phyloP scores from a whole-genome alignment of 495 filamentous ascomycete genomes.

The Aspergillus nidulans region DNA sequence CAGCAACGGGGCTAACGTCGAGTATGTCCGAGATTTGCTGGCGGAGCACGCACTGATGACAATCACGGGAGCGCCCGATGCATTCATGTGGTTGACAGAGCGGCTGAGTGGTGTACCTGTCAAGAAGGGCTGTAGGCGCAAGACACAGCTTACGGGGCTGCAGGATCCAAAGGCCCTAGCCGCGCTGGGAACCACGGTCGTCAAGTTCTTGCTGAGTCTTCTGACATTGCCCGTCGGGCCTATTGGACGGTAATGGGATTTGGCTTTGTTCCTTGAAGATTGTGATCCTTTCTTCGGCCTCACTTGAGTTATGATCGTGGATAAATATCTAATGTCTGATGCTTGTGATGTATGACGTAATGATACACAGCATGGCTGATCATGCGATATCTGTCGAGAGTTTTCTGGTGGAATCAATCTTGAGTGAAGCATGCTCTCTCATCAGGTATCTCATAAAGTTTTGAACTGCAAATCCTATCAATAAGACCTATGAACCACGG shows the following conservation, averaged over 20 bases:
- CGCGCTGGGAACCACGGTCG: constrained; percentile 5
- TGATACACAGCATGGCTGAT: too few species aligned
- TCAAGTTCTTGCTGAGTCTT: neutral
- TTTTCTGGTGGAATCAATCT: too few species aligned
- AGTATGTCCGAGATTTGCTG: constrained; percentile 17
- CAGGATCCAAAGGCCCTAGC: constrained; percentile 7
- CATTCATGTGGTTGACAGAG: constrained; percentile 21
- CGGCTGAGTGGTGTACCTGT: constrained; percentile 18
- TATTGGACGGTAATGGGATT: neutral
- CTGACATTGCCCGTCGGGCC: constrained; percentile 9
- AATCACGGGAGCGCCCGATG: constrained; percentile 17
- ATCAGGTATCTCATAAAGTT: too few species aligned
- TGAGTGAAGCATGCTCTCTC: too few species aligned
- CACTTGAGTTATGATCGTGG: neutral
- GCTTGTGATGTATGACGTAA: neutral
- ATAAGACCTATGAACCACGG: too few species aligned
- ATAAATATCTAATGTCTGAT: neutral
- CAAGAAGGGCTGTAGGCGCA: constrained; percentile 8
- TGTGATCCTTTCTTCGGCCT: neutral
- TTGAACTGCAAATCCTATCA: too few species aligned
- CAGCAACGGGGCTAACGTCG: constrained; percentile 10
- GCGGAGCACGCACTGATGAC: constrained; percentile 16
- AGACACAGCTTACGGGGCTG: constrained; percentile 16
- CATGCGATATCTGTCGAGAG: too few species aligned
- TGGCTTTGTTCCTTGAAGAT: neutral